A percentile compares a stretch with the other conserved stretches of the same genome.
These are phyloP conservation scores for Skeletonema menzelii DNA, from an alignment of 108 stramenopile genomes.

Conservation along the genomic window DNA sequence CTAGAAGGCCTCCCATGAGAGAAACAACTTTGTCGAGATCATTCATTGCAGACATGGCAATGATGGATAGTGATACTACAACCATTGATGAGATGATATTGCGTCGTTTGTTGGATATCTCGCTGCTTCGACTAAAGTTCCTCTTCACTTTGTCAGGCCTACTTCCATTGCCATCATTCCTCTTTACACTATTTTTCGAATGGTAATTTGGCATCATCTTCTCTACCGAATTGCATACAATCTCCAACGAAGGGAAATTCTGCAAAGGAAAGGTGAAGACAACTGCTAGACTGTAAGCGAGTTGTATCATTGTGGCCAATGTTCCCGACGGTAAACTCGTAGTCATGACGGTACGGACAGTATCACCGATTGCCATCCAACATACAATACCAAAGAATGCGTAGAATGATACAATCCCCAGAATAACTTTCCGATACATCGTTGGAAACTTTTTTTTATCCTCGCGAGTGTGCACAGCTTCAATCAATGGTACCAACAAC, in stretches of 20 bases:
- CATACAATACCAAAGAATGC: constrained; percentile 57
- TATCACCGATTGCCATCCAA: constrained; percentile 68
- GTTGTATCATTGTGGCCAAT: constrained; percentile 61
- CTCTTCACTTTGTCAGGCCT: too few relatives aligned
- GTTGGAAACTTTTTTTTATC: constrained; percentile 57
- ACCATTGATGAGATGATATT: constrained; percentile 49
- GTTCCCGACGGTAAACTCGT: constrained; percentile 54
- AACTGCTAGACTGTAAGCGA: constrained; percentile 72
- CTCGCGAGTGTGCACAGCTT: constrained; percentile 54
- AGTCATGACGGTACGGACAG: constrained; percentile 65
- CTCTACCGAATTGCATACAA: constrained; percentile 44
- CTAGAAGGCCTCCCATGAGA: constrained; percentile 65
- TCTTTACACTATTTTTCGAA: not conserved
- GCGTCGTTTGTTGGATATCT: constrained; percentile 12
- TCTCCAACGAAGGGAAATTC: constrained; percentile 74
- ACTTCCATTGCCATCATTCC: too few relatives aligned
- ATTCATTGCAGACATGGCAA: constrained; percentile 55
- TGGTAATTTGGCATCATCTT: not conserved
- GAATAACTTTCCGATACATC: constrained; percentile 54
- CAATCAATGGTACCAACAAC: constrained; percentile 71
- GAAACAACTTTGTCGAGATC: constrained; percentile 69
- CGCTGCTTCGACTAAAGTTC: too few relatives aligned
- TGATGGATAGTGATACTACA: constrained; percentile 46
- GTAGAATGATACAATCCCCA: constrained; percentile 66
- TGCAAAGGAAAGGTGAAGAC: constrained; percentile 80